These are phyloP conservation scores for Russula foetens DNA, from an alignment of 768 basidiomycete genomes.

Conservation along the genomic window DNA sequence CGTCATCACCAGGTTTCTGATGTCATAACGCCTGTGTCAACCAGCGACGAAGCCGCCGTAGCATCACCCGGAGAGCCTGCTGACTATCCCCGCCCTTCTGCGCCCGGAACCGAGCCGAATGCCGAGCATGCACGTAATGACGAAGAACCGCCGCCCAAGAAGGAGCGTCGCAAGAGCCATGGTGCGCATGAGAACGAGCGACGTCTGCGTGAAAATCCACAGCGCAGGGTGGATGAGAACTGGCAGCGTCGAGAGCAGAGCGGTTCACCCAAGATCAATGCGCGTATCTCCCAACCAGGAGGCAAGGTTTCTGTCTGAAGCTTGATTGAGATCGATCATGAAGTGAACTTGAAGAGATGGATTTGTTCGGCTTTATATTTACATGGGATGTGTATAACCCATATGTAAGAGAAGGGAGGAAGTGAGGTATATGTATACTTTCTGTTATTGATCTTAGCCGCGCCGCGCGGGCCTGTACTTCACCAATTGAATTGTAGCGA, in stretches of 20 bases:
- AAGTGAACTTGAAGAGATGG: neutral
- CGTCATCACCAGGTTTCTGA: neutral
- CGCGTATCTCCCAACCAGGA: slow-evolving; percentile 51
- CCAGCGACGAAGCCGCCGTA: slow-evolving; percentile 3
- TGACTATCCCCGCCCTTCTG: slow-evolving; percentile 19
- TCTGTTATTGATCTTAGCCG: too few species aligned
- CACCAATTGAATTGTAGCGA: too few species aligned
- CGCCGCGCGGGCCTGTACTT: too few species aligned
- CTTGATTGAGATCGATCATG: neutral
- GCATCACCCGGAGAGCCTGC: slow-evolving; percentile 17
- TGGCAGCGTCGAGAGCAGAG: slow-evolving; percentile 13
- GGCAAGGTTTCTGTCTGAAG: slow-evolving; percentile 35
- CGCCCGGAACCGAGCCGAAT: slow-evolving; percentile 5
- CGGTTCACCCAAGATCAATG: slow-evolving; percentile 26
- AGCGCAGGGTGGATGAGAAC: slow-evolving; percentile 16
- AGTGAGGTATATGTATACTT: too few species aligned
- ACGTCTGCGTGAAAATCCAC: slow-evolving; percentile 17
- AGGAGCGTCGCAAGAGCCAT: slow-evolving; percentile 14
- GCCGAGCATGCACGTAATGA: slow-evolving; percentile 10
- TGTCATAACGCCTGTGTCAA: neutral
- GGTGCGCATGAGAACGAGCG: slow-evolving; percentile 16
- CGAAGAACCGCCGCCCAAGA: slow-evolving; percentile 14
- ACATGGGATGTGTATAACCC: neutral
- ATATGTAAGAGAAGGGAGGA: neutral
- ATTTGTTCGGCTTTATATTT: neutral